A percentile compares a stretch with the other conserved stretches of the same genome.
These are phyloP conservation scores for Vigna unguiculata DNA, from an alignment of 306 rosid genomes.

Conservation along the genomic window DNA sequence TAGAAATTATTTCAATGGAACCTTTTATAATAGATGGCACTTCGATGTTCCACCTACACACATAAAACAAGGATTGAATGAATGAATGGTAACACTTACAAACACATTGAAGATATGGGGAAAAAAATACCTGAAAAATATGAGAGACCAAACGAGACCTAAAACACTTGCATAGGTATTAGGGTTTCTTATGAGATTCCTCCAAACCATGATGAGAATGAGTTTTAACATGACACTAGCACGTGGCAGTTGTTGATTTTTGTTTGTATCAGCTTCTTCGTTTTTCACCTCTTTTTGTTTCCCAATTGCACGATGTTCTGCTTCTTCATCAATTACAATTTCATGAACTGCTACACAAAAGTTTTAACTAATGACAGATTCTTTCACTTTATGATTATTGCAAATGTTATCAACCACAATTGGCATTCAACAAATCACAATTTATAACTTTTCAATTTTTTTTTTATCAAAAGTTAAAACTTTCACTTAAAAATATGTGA, in stretches of 20 bases:
- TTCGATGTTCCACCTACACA: conserved; percentile 42
- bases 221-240: conserved; percentile 73
- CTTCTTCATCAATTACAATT: conserved; percentile 53
- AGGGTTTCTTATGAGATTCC: conserved; percentile 80
- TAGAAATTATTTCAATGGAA: conserved; percentile 45
- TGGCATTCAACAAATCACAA: neutral
- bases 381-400: neutral
- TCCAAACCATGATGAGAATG: conserved; percentile 79
- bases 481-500: too few species aligned
- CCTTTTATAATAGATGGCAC: conserved; percentile 46
- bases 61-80: neutral
- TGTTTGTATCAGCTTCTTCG: conserved; percentile 48
- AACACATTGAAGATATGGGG: neutral
- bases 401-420: neutral
- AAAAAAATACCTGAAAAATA: conserved; percentile 63
- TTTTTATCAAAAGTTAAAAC: too few species aligned
- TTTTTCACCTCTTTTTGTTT: conserved; percentile 48
- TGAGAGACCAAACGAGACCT: conserved; percentile 78
- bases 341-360: conserved; percentile 42
- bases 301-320: neutral
- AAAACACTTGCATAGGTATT: conserved; percentile 69
- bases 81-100: neutral
- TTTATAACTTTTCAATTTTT: neutral
- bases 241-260: conserved; percentile 70
- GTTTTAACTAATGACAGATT: neutral